phyloP scores from a whole-genome alignment of 2,329 filamentous ascomycete genomes.

The Verruconis gallopava region DNA sequence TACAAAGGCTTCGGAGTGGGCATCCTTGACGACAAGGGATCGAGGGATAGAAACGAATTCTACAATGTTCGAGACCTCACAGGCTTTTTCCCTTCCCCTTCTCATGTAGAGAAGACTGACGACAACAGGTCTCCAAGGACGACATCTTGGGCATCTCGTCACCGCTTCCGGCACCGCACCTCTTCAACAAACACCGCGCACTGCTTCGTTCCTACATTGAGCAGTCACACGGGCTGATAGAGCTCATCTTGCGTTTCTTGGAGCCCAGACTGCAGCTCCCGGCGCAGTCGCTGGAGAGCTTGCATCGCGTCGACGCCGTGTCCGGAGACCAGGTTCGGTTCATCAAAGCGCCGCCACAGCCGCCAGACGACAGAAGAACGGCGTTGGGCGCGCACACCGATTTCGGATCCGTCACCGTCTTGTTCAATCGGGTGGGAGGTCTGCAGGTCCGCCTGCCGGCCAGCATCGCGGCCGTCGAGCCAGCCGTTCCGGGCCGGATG shows the following conservation, averaged over 20 bases:
- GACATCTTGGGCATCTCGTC: constrained; percentile 32
- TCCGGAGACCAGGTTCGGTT: constrained; percentile 10
- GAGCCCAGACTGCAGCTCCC: background rate
- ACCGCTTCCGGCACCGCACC: constrained; percentile 28
- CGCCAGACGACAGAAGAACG: constrained; percentile 19
- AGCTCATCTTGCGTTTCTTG: background rate
- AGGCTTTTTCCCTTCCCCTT: background rate
- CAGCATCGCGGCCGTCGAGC: constrained; percentile 22
- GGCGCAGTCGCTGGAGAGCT: background rate
- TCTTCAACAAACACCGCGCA: constrained; percentile 25
- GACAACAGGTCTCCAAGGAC: constrained; percentile 38
- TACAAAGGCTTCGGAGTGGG: constrained; percentile 35
- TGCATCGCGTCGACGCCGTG: constrained; percentile 1
- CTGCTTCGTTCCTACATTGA: constrained; percentile 32
- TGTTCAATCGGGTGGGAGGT: constrained; percentile 30
- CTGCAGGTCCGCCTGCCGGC: constrained; percentile 23
- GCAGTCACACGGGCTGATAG: constrained; percentile 16
- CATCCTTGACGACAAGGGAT: constrained; percentile 35
- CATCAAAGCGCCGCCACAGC: constrained; percentile 5
- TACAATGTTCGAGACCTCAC: constrained; percentile 33
- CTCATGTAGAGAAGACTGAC: background rate
- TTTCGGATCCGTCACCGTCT: constrained; percentile 26
- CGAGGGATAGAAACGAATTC: constrained; percentile 39
- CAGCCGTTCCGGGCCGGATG: constrained; percentile 37
- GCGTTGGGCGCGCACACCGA: constrained; percentile 19